Percentiles rank a stretch among this genome's conserved stretches.
These are phyloP conservation scores for Russula olivacea DNA, from an alignment of 768 basidiomycete genomes.

Conservation along the genomic window DNA sequence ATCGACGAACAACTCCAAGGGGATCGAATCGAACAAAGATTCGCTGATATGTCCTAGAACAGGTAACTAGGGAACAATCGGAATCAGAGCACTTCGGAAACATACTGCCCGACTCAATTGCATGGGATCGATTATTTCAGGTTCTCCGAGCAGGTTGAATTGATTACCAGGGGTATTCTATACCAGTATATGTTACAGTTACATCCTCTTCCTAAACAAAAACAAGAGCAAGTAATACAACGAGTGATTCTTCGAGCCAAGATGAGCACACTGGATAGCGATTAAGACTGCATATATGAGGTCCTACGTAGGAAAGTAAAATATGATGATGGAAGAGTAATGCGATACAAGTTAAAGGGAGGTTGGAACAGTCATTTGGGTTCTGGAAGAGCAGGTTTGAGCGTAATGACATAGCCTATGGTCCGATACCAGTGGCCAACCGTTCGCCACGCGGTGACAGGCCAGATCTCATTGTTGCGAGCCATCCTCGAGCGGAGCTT, in stretches of 20 bases:
- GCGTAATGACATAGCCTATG: neutral
- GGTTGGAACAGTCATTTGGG: neutral
- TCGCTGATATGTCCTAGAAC: neutral
- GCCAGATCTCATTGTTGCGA: constrained; percentile 6
- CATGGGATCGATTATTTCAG: neutral
- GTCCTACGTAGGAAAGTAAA: neutral
- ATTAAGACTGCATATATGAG: neutral
- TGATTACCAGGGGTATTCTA: neutral
- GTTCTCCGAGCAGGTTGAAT: neutral
- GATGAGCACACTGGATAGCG: neutral
- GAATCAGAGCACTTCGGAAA: neutral
- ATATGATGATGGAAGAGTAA: neutral
- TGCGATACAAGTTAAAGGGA: neutral
- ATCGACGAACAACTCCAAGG: neutral
- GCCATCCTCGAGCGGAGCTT: constrained; percentile 9
- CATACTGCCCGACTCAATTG: neutral
- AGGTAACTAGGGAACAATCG: neutral
- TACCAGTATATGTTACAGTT: neutral
- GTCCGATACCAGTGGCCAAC: constrained; percentile 5
- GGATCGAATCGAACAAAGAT: neutral
- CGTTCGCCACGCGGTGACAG: neutral
- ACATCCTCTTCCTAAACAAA: neutral
- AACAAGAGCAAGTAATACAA: neutral
- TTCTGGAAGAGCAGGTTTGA: neutral
- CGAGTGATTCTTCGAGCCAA: neutral